Conservation (phyloP, 331 rosid species). For the Spiraea crenata region DNA sequence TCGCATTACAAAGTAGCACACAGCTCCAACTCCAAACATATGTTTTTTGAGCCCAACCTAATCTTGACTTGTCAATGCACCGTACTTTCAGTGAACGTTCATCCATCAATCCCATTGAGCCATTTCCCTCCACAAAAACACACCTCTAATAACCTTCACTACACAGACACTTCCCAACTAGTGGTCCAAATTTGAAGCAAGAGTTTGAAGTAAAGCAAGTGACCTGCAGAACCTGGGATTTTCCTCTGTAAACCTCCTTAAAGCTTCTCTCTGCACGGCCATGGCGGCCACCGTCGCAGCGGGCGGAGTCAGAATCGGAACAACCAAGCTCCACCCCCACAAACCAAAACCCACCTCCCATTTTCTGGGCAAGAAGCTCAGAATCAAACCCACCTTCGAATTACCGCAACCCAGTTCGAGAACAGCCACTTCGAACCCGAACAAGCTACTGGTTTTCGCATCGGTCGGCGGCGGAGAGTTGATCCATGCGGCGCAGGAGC, state of each 20-base stretch:
- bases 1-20: no score
- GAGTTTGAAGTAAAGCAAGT: slow-evolving; percentile 22
- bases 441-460: slow-evolving; percentile 27
- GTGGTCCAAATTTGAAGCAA: slow-evolving; percentile 45
- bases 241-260: slow-evolving; percentile 11
- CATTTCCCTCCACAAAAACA: slow-evolving; percentile 56
- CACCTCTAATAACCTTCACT: slow-evolving; percentile 40
- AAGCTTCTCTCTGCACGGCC: slow-evolving; percentile 22
- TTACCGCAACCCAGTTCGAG: slow-evolving; percentile 16
- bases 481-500: slow-evolving; percentile 49
- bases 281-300: slow-evolving; percentile 70
- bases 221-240: neutral
- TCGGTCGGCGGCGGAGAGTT: slow-evolving; percentile 52
- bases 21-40: no score
- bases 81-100: slow-evolving; percentile 26
- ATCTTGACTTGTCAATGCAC: slow-evolving; percentile 27
- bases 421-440: slow-evolving; percentile 35
- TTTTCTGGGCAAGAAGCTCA: slow-evolving; percentile 58
- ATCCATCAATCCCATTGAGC: slow-evolving; percentile 31
- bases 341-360: slow-evolving; percentile 46
- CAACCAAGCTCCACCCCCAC: slow-evolving; percentile 47
- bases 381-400: slow-evolving; percentile 29
- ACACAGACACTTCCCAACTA: neutral
- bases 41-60: no score
- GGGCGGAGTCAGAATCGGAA: slow-evolving; percentile 54